Evolutionary conservation across 495 filamentous ascomycete genomes (phyloP).

Genomic region (Tuber magnatum): DNA sequence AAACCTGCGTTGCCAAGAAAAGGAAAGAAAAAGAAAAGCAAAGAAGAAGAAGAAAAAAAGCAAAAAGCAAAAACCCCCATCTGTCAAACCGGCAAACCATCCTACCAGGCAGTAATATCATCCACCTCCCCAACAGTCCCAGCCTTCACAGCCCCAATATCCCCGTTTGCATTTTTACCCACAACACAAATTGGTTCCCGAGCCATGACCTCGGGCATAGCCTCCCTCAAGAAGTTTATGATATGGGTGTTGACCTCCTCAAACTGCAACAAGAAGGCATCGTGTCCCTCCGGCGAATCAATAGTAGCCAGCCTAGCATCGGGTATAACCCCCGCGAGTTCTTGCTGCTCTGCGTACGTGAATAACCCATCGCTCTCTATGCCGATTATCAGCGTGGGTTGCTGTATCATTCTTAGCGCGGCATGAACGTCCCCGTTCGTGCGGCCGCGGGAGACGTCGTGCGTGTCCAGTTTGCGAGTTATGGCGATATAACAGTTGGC

Average conservation of each 20-base stretch:
- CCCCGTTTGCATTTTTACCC: conserved; percentile 42
- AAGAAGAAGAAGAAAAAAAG: neutral
- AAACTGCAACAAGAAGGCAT: conserved; percentile 93
- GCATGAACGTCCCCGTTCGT: conserved; percentile 49
- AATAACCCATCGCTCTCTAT: conserved; percentile 94
- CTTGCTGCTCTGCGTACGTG: conserved; percentile 91
- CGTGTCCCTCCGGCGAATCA: conserved; percentile 88
- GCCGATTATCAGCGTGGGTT: conserved; percentile 81
- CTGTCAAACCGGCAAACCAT: neutral
- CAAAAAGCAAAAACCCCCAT: neutral
- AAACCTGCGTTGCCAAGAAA: neutral
- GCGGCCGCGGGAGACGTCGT: conserved; percentile 78
- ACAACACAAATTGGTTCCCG: conserved; percentile 48
- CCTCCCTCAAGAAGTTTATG: conserved; percentile 71
- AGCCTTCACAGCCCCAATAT: conserved; percentile 36
- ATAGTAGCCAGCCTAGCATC: conserved; percentile 73
- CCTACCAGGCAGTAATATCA: conserved; percentile 92
- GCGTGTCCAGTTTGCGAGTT: conserved; percentile 96
- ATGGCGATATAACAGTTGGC: conserved; percentile 98
- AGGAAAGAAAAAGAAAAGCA: neutral
- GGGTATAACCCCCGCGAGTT: conserved; percentile 75
- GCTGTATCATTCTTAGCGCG: conserved; percentile 72
- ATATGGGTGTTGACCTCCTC: conserved; percentile 91
- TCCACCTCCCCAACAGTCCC: conserved; percentile 85
- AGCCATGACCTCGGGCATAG: conserved; percentile 75